Base-by-base conservation (phyloP, 352 stramenopile genomes). In the Phytophthora pini region DNA sequence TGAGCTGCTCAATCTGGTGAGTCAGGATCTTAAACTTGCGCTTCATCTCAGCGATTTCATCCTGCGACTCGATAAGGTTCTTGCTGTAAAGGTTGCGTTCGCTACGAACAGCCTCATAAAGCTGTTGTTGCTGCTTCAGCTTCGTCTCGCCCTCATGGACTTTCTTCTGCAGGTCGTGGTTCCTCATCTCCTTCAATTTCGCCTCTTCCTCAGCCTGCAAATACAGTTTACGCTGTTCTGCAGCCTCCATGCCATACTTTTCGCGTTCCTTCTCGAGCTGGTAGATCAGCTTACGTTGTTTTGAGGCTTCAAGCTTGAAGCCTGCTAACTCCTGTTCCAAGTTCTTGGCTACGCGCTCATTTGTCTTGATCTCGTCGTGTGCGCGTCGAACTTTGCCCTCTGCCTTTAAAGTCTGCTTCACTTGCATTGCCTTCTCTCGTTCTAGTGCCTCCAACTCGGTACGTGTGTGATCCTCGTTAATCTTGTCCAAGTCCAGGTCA, bases 11-110 rank as follows among this genome's bases (percentile, higher is more conserved):
- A 51, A 99, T 94, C 62, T 98, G 91, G 74, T 98, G 92, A 46
- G 88, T 98, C 69, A 98, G 92, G 74, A 98, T 98, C 73, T 98
- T 99, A 76, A 98, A 98, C 70, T 98, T 98, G 69, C 94, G 87
- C 68, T 98, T 98, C 86, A 99, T 97, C 68, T 98, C 91, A 7
- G 85, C 86, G 43, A 99, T 98, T 70, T 98, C 95, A 70, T 98
- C 94, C 63, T 99, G 93, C 20, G 87, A 89, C 68, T 99, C 96
- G 49, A 98, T 96, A 29, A 99, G 81, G 56, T 98, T 97, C 77
- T 99, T 99, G 65, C 84, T 94, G 80, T 98, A 98, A 47, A 98
- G 63, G 59, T 99, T 99, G 38, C 92, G 87, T 57, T 99, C 97
- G 46, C 81, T 90, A 34, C 95, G 93, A 27, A 99, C 93, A 22